Evolutionary conservation across 108 stramenopile species (phyloP).

Genomic region (Nitzschia inconspicua): DNA sequence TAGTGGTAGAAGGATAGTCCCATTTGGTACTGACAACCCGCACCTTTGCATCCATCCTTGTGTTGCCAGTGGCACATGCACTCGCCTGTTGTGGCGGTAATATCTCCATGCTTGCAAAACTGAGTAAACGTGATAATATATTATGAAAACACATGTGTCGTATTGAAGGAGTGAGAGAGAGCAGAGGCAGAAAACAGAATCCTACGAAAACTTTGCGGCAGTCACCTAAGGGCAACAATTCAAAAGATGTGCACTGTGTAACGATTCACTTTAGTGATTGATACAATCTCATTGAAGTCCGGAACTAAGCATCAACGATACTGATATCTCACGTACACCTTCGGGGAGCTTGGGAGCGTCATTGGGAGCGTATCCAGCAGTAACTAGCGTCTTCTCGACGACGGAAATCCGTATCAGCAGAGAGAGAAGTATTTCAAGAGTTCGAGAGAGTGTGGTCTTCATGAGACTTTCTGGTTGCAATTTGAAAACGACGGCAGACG

Average conservation of each 20-base stretch:
- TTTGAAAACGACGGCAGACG: too few species aligned
- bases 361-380: constrained; percentile 12
- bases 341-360: constrained; percentile 8
- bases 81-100: constrained; percentile 80
- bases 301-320: neutral
- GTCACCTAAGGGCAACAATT: neutral
- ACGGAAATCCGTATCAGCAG: too few species aligned
- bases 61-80: constrained; percentile 90
- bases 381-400: too few species aligned
- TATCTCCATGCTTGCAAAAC: constrained; percentile 33
- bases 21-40: constrained; percentile 66
- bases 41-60: constrained; percentile 71
- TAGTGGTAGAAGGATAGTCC: constrained; percentile 85
- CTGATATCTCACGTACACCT: constrained; percentile 8
- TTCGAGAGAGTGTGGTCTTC: too few species aligned
- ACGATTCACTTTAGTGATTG: neutral
- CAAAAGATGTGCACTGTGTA: neutral
- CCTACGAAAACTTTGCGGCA: neutral
- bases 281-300: neutral
- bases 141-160: neutral
- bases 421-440: too few species aligned
- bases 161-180: neutral
- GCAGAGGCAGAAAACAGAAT: neutral
- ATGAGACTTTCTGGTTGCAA: too few species aligned
- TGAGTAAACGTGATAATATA: neutral